A percentile compares a stretch with the other conserved stretches of the same genome.
phyloP scores from a whole-genome alignment of 257 asterid genomes.

The Solanum pimpinellifolium region DNA sequence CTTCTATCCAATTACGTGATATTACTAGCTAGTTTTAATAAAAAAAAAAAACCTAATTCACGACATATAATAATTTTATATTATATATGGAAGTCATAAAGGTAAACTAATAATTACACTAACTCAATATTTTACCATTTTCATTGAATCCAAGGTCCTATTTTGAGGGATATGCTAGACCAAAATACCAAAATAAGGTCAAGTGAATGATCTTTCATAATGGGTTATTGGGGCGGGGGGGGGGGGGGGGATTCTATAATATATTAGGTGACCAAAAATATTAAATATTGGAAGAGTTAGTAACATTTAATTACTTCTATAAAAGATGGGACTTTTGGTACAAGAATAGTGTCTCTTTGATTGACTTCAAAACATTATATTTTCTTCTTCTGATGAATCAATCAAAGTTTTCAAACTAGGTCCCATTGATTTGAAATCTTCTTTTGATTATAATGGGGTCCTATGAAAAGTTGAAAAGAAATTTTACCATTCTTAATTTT shows the following conservation, averaged over 20 bases:
- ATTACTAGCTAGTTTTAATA: background rate
- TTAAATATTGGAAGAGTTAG: background rate
- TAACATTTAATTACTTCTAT: background rate
- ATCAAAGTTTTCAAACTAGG: background rate
- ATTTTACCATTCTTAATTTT: background rate
- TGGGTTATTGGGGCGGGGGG: background rate
- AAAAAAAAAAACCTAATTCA: background rate
- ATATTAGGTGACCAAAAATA: background rate
- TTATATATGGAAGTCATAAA: background rate
- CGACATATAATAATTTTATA: background rate
- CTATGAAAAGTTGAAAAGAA: background rate
- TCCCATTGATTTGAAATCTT: background rate
- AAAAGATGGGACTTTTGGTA: background rate
- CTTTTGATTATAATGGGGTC: background rate
- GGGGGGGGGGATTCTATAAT: background rate
- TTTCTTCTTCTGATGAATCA: background rate
- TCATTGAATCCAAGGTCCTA: slow-evolving; percentile 2
- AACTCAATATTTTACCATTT: background rate
- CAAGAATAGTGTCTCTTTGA: background rate
- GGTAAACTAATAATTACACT: background rate
- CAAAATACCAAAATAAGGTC: background rate
- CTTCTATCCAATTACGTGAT: background rate
- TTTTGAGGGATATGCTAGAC: background rate
- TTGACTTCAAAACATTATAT: background rate
- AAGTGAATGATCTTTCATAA: background rate